Evolutionary conservation across 768 basidiomycete genomes (phyloP).

Genomic region (Lentinula raphanica): DNA sequence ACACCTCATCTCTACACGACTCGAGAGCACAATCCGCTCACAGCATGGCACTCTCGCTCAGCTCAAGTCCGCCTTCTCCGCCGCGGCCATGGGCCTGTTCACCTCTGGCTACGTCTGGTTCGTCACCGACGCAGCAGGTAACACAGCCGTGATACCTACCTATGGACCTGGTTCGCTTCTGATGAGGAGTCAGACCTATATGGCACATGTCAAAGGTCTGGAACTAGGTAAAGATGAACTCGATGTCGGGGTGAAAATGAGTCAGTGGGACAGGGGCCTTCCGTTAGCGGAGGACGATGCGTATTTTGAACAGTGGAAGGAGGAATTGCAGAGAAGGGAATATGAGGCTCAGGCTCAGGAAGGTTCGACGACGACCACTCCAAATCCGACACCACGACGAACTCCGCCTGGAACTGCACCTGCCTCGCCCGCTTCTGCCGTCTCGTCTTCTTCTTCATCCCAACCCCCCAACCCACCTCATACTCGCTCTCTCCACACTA

Average conservation of each 20-base stretch:
- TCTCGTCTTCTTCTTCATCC: conserved; percentile 25
- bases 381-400: conserved; percentile 16
- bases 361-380: conserved; percentile 1
- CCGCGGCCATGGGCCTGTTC: conserved; percentile 73
- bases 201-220: conserved; percentile 18
- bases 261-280: conserved; percentile 2
- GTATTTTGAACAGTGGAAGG: conserved; percentile 5
- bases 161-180: conserved; percentile 88
- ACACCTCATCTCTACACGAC: conserved; percentile 26
- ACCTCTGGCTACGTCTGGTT: conserved; percentile 86
- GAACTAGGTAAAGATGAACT: not conserved
- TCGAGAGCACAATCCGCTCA: conserved; percentile 30
- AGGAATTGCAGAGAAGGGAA: not conserved
- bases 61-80: conserved; percentile 71
- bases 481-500: not conserved
- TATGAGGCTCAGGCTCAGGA: not conserved
- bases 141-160: conserved; percentile 72
- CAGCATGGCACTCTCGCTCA: conserved; percentile 62
- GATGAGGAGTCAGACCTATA: conserved; percentile 51
- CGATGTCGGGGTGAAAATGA: not conserved
- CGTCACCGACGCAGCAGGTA: conserved; percentile 60
- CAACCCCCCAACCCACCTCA: not conserved
- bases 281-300: conserved; percentile 3
- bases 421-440: conserved; percentile 40
- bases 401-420: conserved; percentile 26